phyloP scores from a whole-genome alignment of 768 basidiomycete genomes.

The Panus rudis region DNA sequence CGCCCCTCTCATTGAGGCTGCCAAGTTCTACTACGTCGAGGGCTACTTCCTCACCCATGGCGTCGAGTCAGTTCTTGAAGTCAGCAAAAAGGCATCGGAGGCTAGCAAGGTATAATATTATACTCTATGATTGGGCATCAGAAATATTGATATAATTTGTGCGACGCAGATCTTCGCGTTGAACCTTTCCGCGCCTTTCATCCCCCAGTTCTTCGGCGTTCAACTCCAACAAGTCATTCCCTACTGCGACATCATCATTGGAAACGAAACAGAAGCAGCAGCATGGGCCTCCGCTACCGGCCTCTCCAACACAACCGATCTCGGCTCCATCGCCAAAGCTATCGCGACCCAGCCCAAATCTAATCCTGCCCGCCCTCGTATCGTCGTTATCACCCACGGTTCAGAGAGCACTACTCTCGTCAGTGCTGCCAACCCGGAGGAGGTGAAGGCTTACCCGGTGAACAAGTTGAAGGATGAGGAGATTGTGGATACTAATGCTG shows the following conservation, averaged over 20 bases:
- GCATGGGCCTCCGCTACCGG: conserved; percentile 75
- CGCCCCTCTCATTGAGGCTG: conserved; percentile 68
- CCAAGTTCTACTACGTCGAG: conserved; percentile 88
- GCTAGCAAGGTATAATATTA: conserved; percentile 58
- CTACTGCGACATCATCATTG: conserved; percentile 85
- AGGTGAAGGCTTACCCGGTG: conserved; percentile 53
- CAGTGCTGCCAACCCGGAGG: conserved; percentile 45
- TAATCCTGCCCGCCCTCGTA: conserved; percentile 68
- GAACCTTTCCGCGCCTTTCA: conserved; percentile 97
- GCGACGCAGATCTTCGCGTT: conserved; percentile 67
- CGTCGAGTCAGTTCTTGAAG: conserved; percentile 54
- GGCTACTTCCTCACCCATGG: conserved; percentile 99
- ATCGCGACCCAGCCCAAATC: conserved; percentile 74
- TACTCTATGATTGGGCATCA: background rate
- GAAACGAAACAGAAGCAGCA: conserved; percentile 94
- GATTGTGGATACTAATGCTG: conserved; percentile 97
- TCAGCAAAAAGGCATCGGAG: conserved; percentile 71
- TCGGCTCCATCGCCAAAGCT: conserved; percentile 59
- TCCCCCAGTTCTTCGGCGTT: conserved; percentile 83
- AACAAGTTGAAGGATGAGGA: conserved; percentile 45
- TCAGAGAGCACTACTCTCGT: conserved; percentile 73
- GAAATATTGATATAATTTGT: background rate
- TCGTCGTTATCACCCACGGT: conserved; percentile 90
- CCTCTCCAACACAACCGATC: conserved; percentile 56
- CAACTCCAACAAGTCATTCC: conserved; percentile 79